A percentile compares a stretch with the other conserved stretches of the same genome.
Conservation (phyloP, 805 yeast species). For the Kazachstania africana region DNA sequence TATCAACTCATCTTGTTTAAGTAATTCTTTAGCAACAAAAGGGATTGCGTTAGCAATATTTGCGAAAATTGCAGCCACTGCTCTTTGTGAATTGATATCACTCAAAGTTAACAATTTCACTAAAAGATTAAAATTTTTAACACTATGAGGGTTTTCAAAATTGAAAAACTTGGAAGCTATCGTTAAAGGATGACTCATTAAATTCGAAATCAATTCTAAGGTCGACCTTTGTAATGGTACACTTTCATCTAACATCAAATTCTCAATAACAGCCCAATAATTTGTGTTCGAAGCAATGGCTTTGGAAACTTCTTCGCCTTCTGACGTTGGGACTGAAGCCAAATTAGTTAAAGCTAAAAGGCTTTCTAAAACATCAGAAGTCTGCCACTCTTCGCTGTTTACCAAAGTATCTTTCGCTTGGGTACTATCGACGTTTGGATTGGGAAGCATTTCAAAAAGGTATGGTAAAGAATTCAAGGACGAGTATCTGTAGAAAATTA, state of each 20-base stretch:
- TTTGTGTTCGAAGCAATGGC: conserved; percentile 24
- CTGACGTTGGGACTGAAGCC: conserved; percentile 35
- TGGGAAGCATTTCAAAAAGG: conserved; percentile 31
- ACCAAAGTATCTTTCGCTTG: conserved; percentile 9
- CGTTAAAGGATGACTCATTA: conserved; percentile 31
- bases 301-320: conserved; percentile 28
- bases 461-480: conserved; percentile 33
- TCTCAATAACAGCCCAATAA: conserved; percentile 37
- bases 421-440: conserved; percentile 2
- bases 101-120: conserved; percentile 31
- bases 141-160: conserved; percentile 28
- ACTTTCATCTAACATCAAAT: conserved; percentile 34
- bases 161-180: conserved; percentile 49
- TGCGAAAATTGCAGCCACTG: conserved; percentile 29
- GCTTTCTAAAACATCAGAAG: conserved; percentile 28
- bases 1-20: conserved; percentile 16
- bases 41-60: conserved; percentile 25
- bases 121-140: conserved; percentile 31
- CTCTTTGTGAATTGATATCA: conserved; percentile 32
- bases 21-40: conserved; percentile 25
- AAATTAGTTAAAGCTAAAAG: conserved; percentile 59
- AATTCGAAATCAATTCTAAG: conserved; percentile 53
- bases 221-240: conserved; percentile 43
- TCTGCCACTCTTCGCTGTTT: too few species aligned
- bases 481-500: conserved; percentile 33